Base-by-base conservation (phyloP, 1,284 basidiomycete species). In the Austroboletus niveus region DNA sequence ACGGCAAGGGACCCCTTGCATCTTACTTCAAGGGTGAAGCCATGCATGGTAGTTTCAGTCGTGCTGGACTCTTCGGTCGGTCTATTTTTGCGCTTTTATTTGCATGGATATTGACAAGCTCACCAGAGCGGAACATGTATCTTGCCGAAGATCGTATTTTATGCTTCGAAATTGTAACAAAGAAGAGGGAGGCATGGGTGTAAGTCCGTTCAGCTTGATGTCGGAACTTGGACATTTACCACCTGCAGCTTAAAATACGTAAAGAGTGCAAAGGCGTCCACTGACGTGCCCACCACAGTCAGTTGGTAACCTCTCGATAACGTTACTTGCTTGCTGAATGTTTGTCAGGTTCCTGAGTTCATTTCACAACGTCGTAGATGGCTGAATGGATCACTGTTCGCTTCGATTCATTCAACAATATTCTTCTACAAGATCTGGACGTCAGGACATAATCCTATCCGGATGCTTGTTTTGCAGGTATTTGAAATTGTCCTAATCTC, bases 131-230 rank as follows among this genome's bases (percentile, higher is more conserved):
- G 35, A 94, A 94, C 75, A 94, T 93, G 89, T 93, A 92, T 68
- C 82, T 93, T 55, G 92, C 92, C 22, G 91, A 90, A 66, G 94
- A 98, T 75, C 91, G 96, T 64, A 98, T 98, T 57, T 75, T 97
- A 42, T 98, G 95, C 71, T 99, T 97, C 72, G 96, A 98, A 72
- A 92, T 99, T 47, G 92, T 98, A 46, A 95, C 94, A 5, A 98
- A 98, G 78, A 89, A 89, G 66, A 74, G 74, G 27, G 87, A 90
- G 66, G 85, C 82, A 42, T 91, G 88, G 89, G 78, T 82, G 86
- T 89, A 74, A 61, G 87, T 77, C 17, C 40, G 29, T 43, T 45
- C 8, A 12, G 9, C 36, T 27, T 6, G 20, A 4, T 53, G 20
- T 52, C 20, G 24, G 10, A 29, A 29, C 32, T 24, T n/a, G 36